These are phyloP conservation scores for Camellia japonica DNA, from an alignment of 148 eudicot species.

Conservation along the genomic window DNA sequence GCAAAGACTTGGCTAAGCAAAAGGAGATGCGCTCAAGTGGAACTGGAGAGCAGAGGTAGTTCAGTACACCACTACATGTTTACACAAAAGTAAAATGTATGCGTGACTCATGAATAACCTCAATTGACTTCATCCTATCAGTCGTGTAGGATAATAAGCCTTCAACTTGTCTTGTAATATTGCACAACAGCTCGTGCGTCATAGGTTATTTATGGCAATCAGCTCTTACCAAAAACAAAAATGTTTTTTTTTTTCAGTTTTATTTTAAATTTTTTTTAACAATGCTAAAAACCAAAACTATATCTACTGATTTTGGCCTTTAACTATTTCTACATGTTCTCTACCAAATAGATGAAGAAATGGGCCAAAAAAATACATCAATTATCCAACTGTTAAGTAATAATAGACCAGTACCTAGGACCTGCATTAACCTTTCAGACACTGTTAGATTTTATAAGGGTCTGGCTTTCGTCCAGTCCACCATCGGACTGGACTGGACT, in stretches of 20 bases:
- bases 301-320: not conserved
- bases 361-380: no score
- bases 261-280: no score
- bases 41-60: not conserved
- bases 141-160: not conserved
- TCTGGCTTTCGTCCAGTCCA: no score
- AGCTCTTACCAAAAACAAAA: not conserved
- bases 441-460: not conserved
- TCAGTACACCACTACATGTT: not conserved
- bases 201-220: not conserved
- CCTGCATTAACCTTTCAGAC: not conserved
- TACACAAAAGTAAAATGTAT: not conserved
- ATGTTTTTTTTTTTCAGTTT: no score
- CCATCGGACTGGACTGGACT: no score
- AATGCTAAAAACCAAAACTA: not conserved
- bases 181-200: not conserved
- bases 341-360: not conserved
- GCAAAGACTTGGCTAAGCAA: no score
- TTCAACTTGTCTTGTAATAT: not conserved
- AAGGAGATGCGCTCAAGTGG: not conserved
- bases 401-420: no score
- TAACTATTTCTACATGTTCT: not conserved
- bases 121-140: not conserved
- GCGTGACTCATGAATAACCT: not conserved
- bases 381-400: no score